phyloP scores from a whole-genome alignment of 2,329 filamentous ascomycete genomes.

The Aspergillus luchuensis region DNA sequence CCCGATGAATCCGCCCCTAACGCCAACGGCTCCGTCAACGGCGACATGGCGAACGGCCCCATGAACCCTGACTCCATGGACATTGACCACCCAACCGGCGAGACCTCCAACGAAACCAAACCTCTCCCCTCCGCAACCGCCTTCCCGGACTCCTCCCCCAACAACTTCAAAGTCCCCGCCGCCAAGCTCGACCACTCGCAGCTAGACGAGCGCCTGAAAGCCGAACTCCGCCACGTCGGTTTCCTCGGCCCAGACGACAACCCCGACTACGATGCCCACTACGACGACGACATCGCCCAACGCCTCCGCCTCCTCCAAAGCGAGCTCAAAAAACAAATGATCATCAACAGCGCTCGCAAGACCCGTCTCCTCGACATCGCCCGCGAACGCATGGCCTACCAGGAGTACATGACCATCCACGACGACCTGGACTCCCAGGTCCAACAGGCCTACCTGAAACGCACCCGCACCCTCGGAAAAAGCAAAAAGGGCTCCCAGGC shows the following conservation, averaged over 20 bases:
- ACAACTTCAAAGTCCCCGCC: constrained; percentile 75
- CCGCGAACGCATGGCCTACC: constrained; percentile 89
- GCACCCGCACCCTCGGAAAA: constrained; percentile 90
- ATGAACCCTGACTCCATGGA: constrained; percentile 53
- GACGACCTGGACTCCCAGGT: constrained; percentile 96
- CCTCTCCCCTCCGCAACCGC: constrained; percentile 70
- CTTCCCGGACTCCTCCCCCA: constrained; percentile 75
- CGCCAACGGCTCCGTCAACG: constrained; percentile 58
- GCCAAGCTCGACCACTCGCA: constrained; percentile 81
- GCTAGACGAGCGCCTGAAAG: constrained; percentile 86
- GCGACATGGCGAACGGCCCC: constrained; percentile 50
- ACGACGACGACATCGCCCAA: constrained; percentile 90
- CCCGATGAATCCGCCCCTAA: constrained; percentile 58
- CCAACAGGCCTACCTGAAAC: constrained; percentile 91
- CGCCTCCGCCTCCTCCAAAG: constrained; percentile 82
- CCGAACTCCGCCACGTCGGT: constrained; percentile 87
- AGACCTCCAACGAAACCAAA: constrained; percentile 33
- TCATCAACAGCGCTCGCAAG: constrained; percentile 89
- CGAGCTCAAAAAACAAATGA: constrained; percentile 77
- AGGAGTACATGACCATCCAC: constrained; percentile 95
- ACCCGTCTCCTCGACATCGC: constrained; percentile 82
- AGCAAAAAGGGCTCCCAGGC: constrained; percentile 81
- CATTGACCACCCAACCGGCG: constrained; percentile 49
- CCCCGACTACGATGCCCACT: constrained; percentile 84
- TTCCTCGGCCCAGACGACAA: constrained; percentile 71